Percentiles rank a stretch among this genome's conserved stretches.
Evolutionary conservation across 306 rosid genomes (phyloP).

Genomic region (Quercus glauca): DNA sequence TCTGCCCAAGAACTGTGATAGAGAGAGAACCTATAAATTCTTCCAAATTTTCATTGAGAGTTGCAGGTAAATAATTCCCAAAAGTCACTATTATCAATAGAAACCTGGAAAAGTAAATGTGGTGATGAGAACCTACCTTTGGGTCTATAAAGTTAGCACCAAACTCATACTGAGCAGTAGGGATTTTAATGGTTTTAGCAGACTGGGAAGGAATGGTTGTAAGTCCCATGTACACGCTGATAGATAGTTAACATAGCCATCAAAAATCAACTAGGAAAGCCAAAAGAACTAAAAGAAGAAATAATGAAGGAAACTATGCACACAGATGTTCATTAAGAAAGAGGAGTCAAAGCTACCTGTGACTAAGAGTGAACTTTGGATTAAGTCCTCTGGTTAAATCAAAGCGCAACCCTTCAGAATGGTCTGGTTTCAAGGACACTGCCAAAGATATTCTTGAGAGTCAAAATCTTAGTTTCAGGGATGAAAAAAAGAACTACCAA

Average conservation of each 20-base stretch:
- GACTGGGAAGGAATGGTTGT: slow-evolving; percentile 88
- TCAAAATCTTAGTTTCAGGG: background rate
- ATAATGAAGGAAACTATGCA: background rate
- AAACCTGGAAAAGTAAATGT: background rate
- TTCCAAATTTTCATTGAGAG: background rate
- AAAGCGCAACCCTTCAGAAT: slow-evolving; percentile 86
- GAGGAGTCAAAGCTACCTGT: slow-evolving; percentile 50
- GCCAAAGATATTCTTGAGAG: slow-evolving; percentile 1
- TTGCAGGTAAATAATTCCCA: too few species aligned
- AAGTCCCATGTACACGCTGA: slow-evolving; percentile 86
- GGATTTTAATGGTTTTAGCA: slow-evolving; percentile 73
- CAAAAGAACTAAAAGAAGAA: background rate
- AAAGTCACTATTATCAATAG: background rate
- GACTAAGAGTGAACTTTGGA: slow-evolving; percentile 88
- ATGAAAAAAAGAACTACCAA: background rate
- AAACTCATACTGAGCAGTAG: slow-evolving; percentile 86
- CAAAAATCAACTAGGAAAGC: background rate
- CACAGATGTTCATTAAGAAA: background rate
- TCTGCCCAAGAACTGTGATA: background rate
- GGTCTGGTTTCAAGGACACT: slow-evolving; percentile 96
- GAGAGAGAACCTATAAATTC: background rate
- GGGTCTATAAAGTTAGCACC: slow-evolving; percentile 94
- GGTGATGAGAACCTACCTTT: slow-evolving; percentile 39
- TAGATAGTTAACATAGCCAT: slow-evolving; percentile 1
- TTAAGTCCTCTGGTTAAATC: slow-evolving; percentile 92